Evolutionary conservation across 495 filamentous ascomycete genomes (phyloP).

Genomic region (Choiromyces venosus): DNA sequence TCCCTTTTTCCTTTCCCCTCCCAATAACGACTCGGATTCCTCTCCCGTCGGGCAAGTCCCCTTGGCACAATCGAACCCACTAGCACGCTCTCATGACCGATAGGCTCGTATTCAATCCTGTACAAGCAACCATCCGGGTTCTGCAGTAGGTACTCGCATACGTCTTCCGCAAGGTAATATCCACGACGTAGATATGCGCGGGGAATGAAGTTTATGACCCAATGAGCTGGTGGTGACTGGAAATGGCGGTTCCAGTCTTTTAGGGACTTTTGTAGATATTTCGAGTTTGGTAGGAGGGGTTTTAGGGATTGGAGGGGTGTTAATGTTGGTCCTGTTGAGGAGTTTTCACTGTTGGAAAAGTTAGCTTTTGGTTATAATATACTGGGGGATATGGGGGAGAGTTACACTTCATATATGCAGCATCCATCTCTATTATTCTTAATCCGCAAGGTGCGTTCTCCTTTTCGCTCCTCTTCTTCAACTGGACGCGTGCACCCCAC

Average conservation of each 20-base stretch:
- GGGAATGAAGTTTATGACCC: slow-evolving; percentile 42
- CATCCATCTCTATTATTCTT: slow-evolving; percentile 39
- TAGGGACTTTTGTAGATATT: slow-evolving; percentile 27
- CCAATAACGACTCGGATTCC: slow-evolving; percentile 27
- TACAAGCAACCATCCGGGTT: slow-evolving; percentile 36
- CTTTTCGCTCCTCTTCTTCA: slow-evolving; percentile 13
- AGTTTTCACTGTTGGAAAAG: background rate
- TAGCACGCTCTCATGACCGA: slow-evolving; percentile 34
- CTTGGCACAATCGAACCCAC: slow-evolving; percentile 32
- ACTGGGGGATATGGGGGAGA: background rate
- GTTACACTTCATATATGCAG: slow-evolving; percentile 37
- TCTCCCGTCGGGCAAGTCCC: slow-evolving; percentile 12
- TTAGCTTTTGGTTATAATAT: background rate
- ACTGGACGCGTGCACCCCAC: background rate
- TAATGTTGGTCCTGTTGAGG: background rate
- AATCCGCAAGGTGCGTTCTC: slow-evolving; percentile 35
- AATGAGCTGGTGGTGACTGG: slow-evolving; percentile 40
- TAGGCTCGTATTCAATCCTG: slow-evolving; percentile 40
- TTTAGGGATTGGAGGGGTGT: slow-evolving; percentile 36
- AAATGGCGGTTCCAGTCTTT: slow-evolving; percentile 40
- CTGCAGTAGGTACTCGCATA: slow-evolving; percentile 34
- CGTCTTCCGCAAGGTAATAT: slow-evolving; percentile 36
- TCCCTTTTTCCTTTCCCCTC: slow-evolving; percentile 18
- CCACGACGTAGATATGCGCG: slow-evolving; percentile 40
- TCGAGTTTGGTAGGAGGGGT: slow-evolving; percentile 33